Evolutionary conservation across 208 protist genomes (phyloP), one percentile per base, ranked within the genome.

Genomic region (Acanthamoeba divionensis): DNA sequence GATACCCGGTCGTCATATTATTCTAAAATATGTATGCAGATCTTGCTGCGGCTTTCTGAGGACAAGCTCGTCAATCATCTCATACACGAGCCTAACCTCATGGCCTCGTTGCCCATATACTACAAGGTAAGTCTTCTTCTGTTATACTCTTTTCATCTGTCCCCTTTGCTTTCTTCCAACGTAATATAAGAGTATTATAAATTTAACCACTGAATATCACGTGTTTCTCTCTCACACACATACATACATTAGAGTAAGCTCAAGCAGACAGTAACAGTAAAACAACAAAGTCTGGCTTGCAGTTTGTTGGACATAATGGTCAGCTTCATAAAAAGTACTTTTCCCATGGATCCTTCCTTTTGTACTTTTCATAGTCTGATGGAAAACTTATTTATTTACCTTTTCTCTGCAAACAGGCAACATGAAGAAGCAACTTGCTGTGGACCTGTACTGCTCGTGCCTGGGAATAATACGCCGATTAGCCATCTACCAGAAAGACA

Each of bases 31-130:
- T 82, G 33, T 38, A 50, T 92, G 12, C 71, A 41, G 7, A 69
- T 75, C 18, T 44, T 92, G 21, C 45, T 90, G 15, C 71, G 29
- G 0, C 57, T 92, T n/a, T 31, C 66, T 26, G 80, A 92, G 4
- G 41, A 79, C 31, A 6, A 4, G 18, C 24, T 13, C 44, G 36
- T 79, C 31, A 79, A 79, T 31, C 9, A n/a, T 3, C 13, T n/a
- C 2, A 41, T 79, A 2, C 69, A 79, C n/a, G 44, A 79, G 21
- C 44, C 69, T 18, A 24, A 41, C 2, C 31, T 79, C 15, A 18
- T 48, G 26, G 69, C 69, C 8, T 21, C 69, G 5, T 15, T 79
- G 5, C 69, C 69, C 36, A 10, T 79, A 15, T 79, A 79, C 31
- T 48, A 48, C 36, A 79, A 36, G 65, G 65, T 73, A 36, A 9